These are phyloP conservation scores for Niveomyces coronatus DNA, from an alignment of 2,329 filamentous ascomycete genomes.

Conservation along the genomic window DNA sequence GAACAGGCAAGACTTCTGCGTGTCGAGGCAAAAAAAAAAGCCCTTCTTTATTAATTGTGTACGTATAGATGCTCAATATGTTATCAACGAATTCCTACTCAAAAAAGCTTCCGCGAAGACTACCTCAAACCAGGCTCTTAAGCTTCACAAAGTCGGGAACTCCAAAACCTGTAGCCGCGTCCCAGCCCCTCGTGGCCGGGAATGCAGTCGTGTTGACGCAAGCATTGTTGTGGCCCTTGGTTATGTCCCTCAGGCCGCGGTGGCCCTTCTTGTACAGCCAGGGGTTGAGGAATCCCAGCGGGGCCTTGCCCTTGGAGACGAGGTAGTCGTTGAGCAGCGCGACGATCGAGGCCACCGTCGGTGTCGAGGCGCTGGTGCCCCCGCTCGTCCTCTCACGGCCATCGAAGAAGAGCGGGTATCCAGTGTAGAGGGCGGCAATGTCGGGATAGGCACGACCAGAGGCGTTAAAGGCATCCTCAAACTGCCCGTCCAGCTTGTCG, in stretches of 20 bases:
- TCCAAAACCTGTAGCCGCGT: constrained; percentile 14
- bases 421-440: constrained; percentile 3
- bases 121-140: constrained; percentile 1
- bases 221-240: constrained; percentile 11
- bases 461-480: constrained; percentile 2
- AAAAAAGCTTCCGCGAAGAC: background rate
- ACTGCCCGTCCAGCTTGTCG: background rate
- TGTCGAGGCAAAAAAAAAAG: no score
- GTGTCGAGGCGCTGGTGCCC: constrained; percentile 25
- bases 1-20: no score
- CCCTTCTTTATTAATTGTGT: no score
- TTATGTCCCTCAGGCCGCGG: constrained; percentile 15
- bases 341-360: constrained; percentile 31
- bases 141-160: constrained; percentile 9
- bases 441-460: constrained; percentile 10
- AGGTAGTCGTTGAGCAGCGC: constrained; percentile 33
- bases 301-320: constrained; percentile 21
- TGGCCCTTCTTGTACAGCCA: constrained; percentile 23
- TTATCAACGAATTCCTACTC: no score
- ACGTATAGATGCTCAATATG: no score
- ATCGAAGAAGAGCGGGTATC: constrained; percentile 3
- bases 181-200: constrained; percentile 14
- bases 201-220: constrained; percentile 10
- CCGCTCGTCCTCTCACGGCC: background rate
- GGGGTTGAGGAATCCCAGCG: constrained; percentile 36